Evolutionary conservation across 2,329 filamentous ascomycete genomes (phyloP).

Genomic region (Curvularia eragrostidis): DNA sequence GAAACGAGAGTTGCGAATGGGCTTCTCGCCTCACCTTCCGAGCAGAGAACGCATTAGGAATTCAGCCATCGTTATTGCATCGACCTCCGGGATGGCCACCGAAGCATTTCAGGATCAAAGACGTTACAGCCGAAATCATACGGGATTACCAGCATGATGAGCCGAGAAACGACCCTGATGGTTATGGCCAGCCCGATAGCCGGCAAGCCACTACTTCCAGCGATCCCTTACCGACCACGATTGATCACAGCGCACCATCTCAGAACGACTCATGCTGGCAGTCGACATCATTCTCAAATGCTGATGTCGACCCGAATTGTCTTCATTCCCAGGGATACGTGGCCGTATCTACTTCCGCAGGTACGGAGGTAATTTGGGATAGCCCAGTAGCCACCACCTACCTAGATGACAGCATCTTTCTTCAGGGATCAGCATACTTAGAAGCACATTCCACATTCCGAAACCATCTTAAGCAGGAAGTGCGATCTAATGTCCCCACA

Average conservation of each 20-base stretch:
- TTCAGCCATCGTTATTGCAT: conserved; percentile 14
- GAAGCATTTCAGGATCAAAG: conserved; percentile 15
- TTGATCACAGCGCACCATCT: background rate
- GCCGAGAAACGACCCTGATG: background rate
- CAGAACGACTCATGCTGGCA: background rate
- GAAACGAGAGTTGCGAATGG: conserved; percentile 25
- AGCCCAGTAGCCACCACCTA: conserved; percentile 9
- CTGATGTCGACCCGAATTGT: background rate
- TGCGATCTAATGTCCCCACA: conserved; percentile 17
- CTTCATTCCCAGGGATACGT: conserved; percentile 1
- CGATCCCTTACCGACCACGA: background rate
- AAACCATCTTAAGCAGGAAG: conserved; percentile 26
- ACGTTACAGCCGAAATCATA: conserved; percentile 21
- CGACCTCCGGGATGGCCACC: conserved; percentile 5
- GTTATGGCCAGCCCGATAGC: background rate
- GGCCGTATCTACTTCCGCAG: background rate
- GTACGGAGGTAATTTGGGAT: conserved; percentile 4
- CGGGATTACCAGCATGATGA: conserved; percentile 15
- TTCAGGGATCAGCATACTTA: conserved; percentile 27
- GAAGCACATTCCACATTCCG: conserved; percentile 27
- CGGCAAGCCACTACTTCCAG: background rate
- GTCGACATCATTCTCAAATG: background rate
- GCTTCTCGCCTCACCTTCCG: conserved; percentile 27
- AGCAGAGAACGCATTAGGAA: conserved; percentile 14
- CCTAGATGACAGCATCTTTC: conserved; percentile 18